Base-by-base conservation (phyloP, 208 protist species). In the Endotrypanum monterogeii region DNA sequence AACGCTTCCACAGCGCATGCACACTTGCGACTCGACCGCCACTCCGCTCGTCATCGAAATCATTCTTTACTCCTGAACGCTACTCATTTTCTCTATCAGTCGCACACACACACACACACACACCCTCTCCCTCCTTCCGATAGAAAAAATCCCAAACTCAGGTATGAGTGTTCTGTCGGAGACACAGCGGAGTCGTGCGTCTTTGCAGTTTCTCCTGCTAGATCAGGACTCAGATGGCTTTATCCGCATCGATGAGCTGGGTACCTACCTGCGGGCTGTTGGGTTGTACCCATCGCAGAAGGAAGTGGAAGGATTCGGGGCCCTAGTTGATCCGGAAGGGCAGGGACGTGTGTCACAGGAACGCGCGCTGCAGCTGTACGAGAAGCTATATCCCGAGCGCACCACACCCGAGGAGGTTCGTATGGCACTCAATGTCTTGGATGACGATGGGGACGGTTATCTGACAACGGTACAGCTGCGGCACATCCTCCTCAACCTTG, bases 171-270 rank as follows among this genome's bases (percentile, higher is more conserved):
- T 58, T 1, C 82, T 99, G 25, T 96, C 96, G n/a, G 95, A 99
- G 80, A 97, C 98, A 66, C 97, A 99, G 88, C 95, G 99, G 35
- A 91, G 96, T 39, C 97, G 99, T 84, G 99, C 99, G 83, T 95
- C 99, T 83, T 98, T 99, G 83, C 99, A 99, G 14, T 99, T 96
- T 56, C 80, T 94, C n/a, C 81, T 96, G 37, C 79, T 99, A 71
- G 99, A 99, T 79, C 98, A 97, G 65, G 97, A 99, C 83, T 98
- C 98, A 58, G 99, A 99, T 91, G 99, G 98, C 54, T 89, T 80
- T 60, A 98, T 99, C 76, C 96, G 95, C 18, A 97, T 94, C n/a
- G 92, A 96, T 39, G 98, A 99, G 88, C 87, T 99, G 9, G 99
- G 99, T 73, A 97, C 95, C 46, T 98, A 99, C 35, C 99, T 99